Base-by-base conservation (phyloP, 2,329 filamentous ascomycete genomes). In the Pochonia chlamydosporia region DNA sequence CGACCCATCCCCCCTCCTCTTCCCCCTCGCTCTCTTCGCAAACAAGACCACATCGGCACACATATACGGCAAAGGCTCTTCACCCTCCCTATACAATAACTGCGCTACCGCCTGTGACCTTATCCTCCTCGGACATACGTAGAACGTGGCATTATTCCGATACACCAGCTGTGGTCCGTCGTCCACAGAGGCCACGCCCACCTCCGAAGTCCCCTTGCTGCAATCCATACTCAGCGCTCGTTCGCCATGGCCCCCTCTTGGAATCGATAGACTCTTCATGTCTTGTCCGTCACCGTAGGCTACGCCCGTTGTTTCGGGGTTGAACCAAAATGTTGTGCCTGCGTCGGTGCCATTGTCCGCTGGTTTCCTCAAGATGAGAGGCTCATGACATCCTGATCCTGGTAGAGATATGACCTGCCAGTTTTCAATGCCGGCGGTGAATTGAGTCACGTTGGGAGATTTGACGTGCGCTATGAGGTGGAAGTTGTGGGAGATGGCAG, bases 31-130 rank as follows among this genome's bases (percentile, higher is more conserved):
- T 24, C 35, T 16, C 42, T 43, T 49, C 4, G 39, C 39, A 31
- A 45, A 45, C 39, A 49, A 18, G 4, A 31, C 39, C 39, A 49
- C 47, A 20, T 49, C 47, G 6, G 10, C 43, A 40, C 35, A 49
- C 24, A 21, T 26, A 33, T 37, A 43, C 24, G 44, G 44, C 40
- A 49, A 23, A 16, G 30, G 21, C 35, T 49, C 43, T 7, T 26
- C 25, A 2, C 7, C 18, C 14, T 40, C 10, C 16, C 43, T 28
- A 18, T 42, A 46, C 23, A 46, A 33, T n/a, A 49, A 24, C 43
- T 40, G 37, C 11, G 43, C 47, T 16, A 43, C 37, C 6, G 31
- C 41, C 42, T 24, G 21, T 2, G 35, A 25, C 11, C 39, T 14
- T 3, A 46, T 20, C 20, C 43, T 39, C 25, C 40, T 40, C 31